Conservation (phyloP, 306 rosid genomes). For the Arachis stenosperma region DNA sequence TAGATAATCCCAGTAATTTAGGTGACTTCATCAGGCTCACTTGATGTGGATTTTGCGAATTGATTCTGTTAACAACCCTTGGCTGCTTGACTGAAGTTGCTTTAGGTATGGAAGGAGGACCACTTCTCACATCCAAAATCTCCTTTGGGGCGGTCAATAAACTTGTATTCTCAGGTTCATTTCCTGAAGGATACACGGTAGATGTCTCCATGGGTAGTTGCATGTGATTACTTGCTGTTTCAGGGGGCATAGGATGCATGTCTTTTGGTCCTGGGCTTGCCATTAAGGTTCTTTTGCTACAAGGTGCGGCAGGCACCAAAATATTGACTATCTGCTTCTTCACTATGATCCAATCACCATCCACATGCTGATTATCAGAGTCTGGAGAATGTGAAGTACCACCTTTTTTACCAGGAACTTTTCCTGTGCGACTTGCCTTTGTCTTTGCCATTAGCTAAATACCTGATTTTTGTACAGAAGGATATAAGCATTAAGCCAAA, state of each 20-base stretch:
- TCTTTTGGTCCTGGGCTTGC: slow-evolving; percentile 51
- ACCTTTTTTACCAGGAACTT: slow-evolving; percentile 39
- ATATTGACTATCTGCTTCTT: slow-evolving; percentile 81
- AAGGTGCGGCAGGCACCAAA: slow-evolving; percentile 64
- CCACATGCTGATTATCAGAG: slow-evolving; percentile 44
- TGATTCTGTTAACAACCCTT: slow-evolving; percentile 40
- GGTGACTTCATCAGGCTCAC: slow-evolving; percentile 43
- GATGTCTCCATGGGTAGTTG: slow-evolving; percentile 44
- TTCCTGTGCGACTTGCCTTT: slow-evolving; percentile 56
- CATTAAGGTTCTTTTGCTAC: slow-evolving; percentile 39
- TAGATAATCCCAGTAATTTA: slow-evolving; percentile 50
- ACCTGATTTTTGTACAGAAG: slow-evolving; percentile 45
- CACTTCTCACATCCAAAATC: slow-evolving; percentile 35
- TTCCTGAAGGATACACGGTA: slow-evolving; percentile 34
- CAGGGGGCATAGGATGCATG: slow-evolving; percentile 49
- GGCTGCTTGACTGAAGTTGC: slow-evolving; percentile 45
- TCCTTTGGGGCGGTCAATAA: slow-evolving; percentile 37
- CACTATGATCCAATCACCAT: slow-evolving; percentile 79
- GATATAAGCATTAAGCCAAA: slow-evolving; percentile 33
- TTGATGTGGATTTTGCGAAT: slow-evolving; percentile 43
- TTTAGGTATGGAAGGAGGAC: slow-evolving; percentile 41
- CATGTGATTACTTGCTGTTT: slow-evolving; percentile 31
- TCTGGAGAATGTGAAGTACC: slow-evolving; percentile 41
- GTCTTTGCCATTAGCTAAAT: slow-evolving; percentile 63
- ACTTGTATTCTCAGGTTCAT: slow-evolving; percentile 47